Conservation (phyloP, 345 rosid genomes). For the Ceriops tagal region DNA sequence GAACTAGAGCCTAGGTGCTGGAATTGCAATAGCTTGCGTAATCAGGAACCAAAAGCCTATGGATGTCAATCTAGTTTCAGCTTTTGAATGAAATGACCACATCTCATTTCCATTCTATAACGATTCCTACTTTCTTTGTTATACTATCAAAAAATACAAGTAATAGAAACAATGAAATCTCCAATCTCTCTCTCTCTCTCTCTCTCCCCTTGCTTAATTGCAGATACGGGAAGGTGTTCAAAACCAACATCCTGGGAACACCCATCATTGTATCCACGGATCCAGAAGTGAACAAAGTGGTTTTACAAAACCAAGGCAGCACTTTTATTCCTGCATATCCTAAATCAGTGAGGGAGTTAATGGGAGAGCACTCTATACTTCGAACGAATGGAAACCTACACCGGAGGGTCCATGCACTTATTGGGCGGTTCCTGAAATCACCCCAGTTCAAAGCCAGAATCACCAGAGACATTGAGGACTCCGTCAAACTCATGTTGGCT, state of each 20-base stretch:
- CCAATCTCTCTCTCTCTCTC: background rate
- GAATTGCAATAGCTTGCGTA: slow-evolving; percentile 17
- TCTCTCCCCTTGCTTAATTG: background rate
- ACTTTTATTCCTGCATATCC: slow-evolving; percentile 84
- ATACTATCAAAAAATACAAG: background rate
- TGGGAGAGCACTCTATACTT: slow-evolving; percentile 77
- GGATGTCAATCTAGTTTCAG: slow-evolving; percentile 7
- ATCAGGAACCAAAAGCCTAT: slow-evolving; percentile 27
- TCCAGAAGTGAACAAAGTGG: slow-evolving; percentile 83
- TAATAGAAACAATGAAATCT: background rate
- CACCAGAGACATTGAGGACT: slow-evolving; percentile 51
- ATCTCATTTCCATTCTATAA: background rate
- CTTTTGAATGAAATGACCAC: slow-evolving; percentile 22
- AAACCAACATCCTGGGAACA: slow-evolving; percentile 82
- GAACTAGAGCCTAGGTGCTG: background rate
- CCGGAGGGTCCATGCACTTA: slow-evolving; percentile 65
- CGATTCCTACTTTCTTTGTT: background rate
- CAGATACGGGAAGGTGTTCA: slow-evolving; percentile 87
- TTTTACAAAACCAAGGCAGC: slow-evolving; percentile 80
- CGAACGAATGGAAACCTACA: slow-evolving; percentile 71
- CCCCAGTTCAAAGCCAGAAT: slow-evolving; percentile 66
- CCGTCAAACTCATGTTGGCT: slow-evolving; percentile 47
- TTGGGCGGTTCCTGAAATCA: slow-evolving; percentile 76
- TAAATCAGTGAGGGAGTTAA: slow-evolving; percentile 60
- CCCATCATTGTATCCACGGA: slow-evolving; percentile 91